A percentile compares a stretch with the other conserved stretches of the same genome.
Conservation (phyloP, 2,329 filamentous ascomycete genomes). For the Cephalotrichum gorgonifer region DNA sequence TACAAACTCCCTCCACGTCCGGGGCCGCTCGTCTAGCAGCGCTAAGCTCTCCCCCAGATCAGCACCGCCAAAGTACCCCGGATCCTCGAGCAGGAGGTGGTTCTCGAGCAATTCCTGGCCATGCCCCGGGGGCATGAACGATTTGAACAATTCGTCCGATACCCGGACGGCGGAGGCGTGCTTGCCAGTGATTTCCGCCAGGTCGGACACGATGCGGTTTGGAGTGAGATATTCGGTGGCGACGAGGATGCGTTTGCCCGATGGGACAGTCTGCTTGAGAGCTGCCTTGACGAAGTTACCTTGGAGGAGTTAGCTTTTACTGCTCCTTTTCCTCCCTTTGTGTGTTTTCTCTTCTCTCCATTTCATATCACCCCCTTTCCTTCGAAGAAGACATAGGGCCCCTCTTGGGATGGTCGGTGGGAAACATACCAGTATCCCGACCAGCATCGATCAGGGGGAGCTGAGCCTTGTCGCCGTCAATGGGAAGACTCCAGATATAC, state of each 20-base stretch:
- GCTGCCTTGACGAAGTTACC: conserved; percentile 26
- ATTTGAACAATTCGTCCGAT: conserved; percentile 22
- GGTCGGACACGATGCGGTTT: conserved; percentile 17
- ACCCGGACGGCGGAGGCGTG: conserved; percentile 18
- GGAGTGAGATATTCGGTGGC: conserved; percentile 25
- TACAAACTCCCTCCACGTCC: conserved; percentile 26
- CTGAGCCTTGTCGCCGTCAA: conserved; percentile 16
- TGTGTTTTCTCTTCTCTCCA: too few relatives aligned
- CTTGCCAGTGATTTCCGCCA: conserved; percentile 20
- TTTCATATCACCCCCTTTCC: too few relatives aligned
- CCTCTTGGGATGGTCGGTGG: too few relatives aligned
- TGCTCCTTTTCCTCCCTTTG: too few relatives aligned
- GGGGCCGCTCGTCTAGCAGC: conserved; percentile 24
- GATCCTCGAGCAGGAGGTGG: conserved; percentile 27
- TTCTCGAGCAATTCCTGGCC: conserved; percentile 25
- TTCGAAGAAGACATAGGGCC: too few relatives aligned
- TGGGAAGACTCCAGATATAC: conserved; percentile 17
- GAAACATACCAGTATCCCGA: conserved; percentile 19
- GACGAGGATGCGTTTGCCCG: conserved; percentile 23
- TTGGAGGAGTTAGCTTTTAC: background rate
- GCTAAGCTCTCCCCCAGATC: conserved; percentile 19
- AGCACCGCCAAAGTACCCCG: conserved; percentile 28
- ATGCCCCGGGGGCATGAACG: conserved; percentile 16
- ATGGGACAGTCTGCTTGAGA: conserved; percentile 10
- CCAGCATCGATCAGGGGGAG: conserved; percentile 26